Evolutionary conservation across 495 filamentous ascomycete species (phyloP), one percentile per base, ranked within the genome.

Genomic region (Articulospora tetracladia): DNA sequence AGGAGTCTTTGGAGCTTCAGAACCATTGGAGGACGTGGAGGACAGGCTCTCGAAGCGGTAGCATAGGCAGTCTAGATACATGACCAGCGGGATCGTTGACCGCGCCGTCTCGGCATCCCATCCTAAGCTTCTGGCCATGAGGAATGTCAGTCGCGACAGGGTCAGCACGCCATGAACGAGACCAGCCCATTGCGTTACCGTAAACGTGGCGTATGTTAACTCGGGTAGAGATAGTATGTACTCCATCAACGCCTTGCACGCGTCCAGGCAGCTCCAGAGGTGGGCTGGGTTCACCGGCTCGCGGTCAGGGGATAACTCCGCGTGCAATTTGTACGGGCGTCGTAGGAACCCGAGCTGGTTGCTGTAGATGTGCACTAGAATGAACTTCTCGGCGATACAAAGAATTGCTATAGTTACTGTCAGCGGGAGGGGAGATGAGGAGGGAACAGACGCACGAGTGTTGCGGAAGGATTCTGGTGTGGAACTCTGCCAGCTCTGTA

Each of bases 111-210:
- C 46, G 12, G 60, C 11, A 50, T 63, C 53, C 59, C 65, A 68
- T 24, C 66, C 66, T 63, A 68, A 64, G 1, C 54, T 62, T 4
- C 66, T 55, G 10, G 62, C 61, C 51, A 69, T 66, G 36, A 69
- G 66, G 8, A 74, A 70, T 0, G 65, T 69, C 3, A 76, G 62
- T 1, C 68, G 63, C 0, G 71, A 73, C 1, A 74, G 53, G 7
- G 65, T 56, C 53, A 76, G 63, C 17, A 74, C 51, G 6, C 66
- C 62, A 30, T 70, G 66, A 0, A 73, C 66, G 8, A 70, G 58
- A 51, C 61, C 60, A 6, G 60, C 47, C 57, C 62, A 71, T 23
- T 71, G 49, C 1, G 66, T 68, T 17, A 65, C 66, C 0, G 72
- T 70, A 13, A 73, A 64, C 24, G 53, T 54, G 1, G 54, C 54